Base-by-base conservation (phyloP, 768 basidiomycete species). In the Mycena venus region DNA sequence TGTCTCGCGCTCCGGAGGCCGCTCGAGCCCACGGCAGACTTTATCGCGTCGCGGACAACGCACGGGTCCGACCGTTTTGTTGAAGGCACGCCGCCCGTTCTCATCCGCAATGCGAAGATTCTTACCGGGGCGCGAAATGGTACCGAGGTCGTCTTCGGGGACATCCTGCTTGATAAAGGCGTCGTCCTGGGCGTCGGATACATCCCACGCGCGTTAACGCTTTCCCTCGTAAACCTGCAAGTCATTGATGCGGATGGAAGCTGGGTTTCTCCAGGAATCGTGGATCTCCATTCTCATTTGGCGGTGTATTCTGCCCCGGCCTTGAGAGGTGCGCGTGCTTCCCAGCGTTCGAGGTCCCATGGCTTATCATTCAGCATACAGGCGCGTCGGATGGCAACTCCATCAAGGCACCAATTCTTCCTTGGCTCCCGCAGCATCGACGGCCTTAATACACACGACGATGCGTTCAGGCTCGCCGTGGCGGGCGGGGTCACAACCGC, bases 361-460 rank as follows among this genome's bases (percentile, higher is more conserved):
- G 36, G 36, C 36, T 38, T 38, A 38, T 42, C 19, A 0, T 42
- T 38, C n/a, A n/a, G n/a, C n/a, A 38, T 38, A 14, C 64, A 25
- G 88, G 86, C 29, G 72, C 82, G 2, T 75, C 73, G 38, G 90
- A 90, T 69, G 84, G 81, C n/a, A 89, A 89, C 75, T 88, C 87
- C 3, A 21, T 75, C 53, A 73, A 72, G n/a, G 72, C 87, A 0
- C 83, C 88, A 6, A 83, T 90, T 34, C 75, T 87, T 38, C 91
- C 91, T 1, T 92, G 90, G 90, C n/a, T n/a, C n/a, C n/a, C n/a
- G n/a, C n/a, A n/a, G n/a, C n/a, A n/a, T n/a, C n/a, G n/a, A n/a
- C 84, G 91, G 88, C 0, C 85, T 94, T 77, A 91, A 94, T 79
- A 92, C 91, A 0, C 92, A 92, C 67, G 93, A 93, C 76, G 86